phyloP scores from a whole-genome alignment of 768 basidiomycete species.

The Calvatia gigantea region DNA sequence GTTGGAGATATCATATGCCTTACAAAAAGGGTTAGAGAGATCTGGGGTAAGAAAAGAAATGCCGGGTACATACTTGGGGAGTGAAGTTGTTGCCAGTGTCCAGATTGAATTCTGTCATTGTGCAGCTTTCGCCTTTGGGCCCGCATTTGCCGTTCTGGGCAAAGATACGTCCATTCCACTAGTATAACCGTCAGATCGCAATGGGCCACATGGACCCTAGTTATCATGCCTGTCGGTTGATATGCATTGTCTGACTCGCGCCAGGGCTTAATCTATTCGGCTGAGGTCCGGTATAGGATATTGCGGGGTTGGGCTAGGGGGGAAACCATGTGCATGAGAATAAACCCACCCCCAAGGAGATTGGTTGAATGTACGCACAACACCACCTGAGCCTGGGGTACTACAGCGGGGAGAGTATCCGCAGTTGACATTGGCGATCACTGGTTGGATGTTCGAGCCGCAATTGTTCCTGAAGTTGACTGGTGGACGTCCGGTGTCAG shows the following conservation, averaged over 20 bases:
- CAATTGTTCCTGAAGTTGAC: slow-evolving; percentile 36
- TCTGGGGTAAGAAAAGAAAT: not conserved
- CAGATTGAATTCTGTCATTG: slow-evolving; percentile 36
- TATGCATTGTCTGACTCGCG: slow-evolving; percentile 23
- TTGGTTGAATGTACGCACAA: slow-evolving; percentile 18
- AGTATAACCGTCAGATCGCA: not conserved
- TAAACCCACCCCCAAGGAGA: not conserved
- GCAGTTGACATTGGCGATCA: slow-evolving; percentile 34
- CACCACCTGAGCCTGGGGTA: slow-evolving; percentile 31
- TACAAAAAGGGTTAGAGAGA: not conserved
- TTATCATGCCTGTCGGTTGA: slow-evolving; percentile 24
- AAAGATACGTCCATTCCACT: slow-evolving; percentile 43
- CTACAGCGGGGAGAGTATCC: slow-evolving; percentile 38
- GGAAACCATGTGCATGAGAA: not conserved
- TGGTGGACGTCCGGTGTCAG: too few species aligned
- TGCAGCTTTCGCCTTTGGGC: slow-evolving; percentile 34
- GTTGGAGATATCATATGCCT: slow-evolving; percentile 42
- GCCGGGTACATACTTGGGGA: slow-evolving; percentile 18
- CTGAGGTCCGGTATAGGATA: slow-evolving; percentile 31
- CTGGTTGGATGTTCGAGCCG: slow-evolving; percentile 25
- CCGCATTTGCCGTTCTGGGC: slow-evolving; percentile 34
- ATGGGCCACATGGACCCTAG: not conserved
- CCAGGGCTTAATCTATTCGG: slow-evolving; percentile 25
- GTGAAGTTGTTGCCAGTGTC: slow-evolving; percentile 28
- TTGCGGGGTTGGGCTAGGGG: slow-evolving; percentile 26